Base-by-base conservation (phyloP, 2,329 filamentous ascomycete genomes). In the Alternaria sp. region DNA sequence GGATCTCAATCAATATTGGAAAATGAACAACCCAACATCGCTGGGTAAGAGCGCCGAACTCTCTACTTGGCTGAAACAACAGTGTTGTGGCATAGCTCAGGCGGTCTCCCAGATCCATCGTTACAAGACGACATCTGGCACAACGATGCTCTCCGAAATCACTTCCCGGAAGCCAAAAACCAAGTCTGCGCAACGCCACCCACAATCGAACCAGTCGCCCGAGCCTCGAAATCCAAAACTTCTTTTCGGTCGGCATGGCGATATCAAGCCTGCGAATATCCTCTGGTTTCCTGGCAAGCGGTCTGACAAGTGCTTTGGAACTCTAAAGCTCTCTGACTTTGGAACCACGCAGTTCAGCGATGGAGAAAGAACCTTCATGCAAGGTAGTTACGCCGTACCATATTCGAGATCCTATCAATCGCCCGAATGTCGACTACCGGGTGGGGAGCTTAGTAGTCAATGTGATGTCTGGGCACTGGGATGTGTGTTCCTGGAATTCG, bases 401-500 rank as follows among this genome's bases (percentile, higher is more conserved):
- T 24, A 12, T 11, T 46, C 51, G 2, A 32, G 43, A 39, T 16
- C 16, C 41, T 28, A 61, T 46, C 20, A 11, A 7, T 36, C 22
- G 46, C 57, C 36, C 47, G 55, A 46, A 20, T 53, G 28, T n/a
- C 57, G 7, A 38, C 46, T 32, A 28, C 47, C 32, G 3, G n/a
- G 4, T n/a, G 18, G 26, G 5, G 28, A 41, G 32, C 24, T 38
- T 12, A 42, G 20, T 16, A 46, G 6, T 30, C 57, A 30, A 20
- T 61, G 55, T 36, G 93, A 97, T 74, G 89, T 97, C 60, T 97
- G 93, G 93, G 96, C 93, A 3, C 84, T 97, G 4, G 93, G 94
- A 53, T 97, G 94, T 75, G 94, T 97, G 39, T 91, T 97, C 65
- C 85, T 96, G 42, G 94, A 97, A 32, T 58, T 58, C 24, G 38